Evolutionary conservation across 331 rosid genomes (phyloP).

Genomic region (Pyracantha coccinea): DNA sequence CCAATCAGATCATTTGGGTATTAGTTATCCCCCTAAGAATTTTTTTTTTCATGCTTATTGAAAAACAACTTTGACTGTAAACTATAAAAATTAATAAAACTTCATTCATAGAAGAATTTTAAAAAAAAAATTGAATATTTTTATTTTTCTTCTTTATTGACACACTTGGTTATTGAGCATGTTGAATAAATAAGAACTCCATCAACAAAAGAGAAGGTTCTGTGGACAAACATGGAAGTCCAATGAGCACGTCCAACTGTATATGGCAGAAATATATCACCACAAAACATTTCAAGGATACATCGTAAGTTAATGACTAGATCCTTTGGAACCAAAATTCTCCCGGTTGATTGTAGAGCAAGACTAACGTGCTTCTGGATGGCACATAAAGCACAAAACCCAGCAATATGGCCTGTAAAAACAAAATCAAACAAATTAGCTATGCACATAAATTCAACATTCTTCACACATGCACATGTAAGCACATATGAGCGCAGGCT

Average conservation of each 20-base stretch:
- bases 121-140: neutral
- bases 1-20: neutral
- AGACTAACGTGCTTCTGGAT: constrained; percentile 92
- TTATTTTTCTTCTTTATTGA: neutral
- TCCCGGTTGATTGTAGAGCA: constrained; percentile 76
- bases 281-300: constrained; percentile 39
- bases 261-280: neutral
- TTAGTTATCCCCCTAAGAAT: neutral
- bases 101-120: neutral
- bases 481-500: neutral
- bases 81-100: neutral
- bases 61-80: neutral
- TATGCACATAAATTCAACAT: neutral
- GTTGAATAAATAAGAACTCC: neutral
- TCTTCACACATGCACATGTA: neutral
- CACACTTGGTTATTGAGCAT: neutral
- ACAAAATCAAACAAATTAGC: constrained; percentile 24
- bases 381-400: constrained; percentile 97
- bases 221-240: neutral
- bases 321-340: constrained; percentile 66
- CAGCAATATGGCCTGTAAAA: constrained; percentile 67
- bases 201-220: neutral
- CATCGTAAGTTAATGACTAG: constrained; percentile 75
- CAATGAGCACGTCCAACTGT: neutral
- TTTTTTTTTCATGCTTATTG: neutral